Evolutionary conservation across 2,329 filamentous ascomycete genomes (phyloP), one percentile per base, ranked within the genome.

Genomic region (Cadophora luteo-olivacea): DNA sequence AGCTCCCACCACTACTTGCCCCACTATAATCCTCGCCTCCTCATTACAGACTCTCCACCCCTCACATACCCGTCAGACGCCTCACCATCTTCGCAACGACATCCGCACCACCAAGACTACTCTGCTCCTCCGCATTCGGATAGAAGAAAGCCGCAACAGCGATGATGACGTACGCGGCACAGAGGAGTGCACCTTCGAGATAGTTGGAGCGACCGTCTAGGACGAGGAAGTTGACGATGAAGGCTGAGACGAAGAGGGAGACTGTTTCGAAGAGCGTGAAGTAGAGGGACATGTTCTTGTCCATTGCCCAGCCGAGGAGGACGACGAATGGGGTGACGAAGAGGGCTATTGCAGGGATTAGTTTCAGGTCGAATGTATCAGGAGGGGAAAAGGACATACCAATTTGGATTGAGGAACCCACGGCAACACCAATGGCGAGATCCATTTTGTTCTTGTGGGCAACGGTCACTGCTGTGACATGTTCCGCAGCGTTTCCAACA

Each of bases 251-350:
- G 79, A 97, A 97, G 75, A 97, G 86, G 67, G 91, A 92, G 25
- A 96, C 91, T 0, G 93, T 97, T 85, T 97, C 93, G 80, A 97
- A 97, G 61, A 93, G 85, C 69, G 93, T 93, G 79, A 97, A 97
- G 82, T 95, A 94, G 41, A 97, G 84, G 33, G 91, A 87, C 89
- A 92, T 92, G n/a, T 89, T 84, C 69, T 86, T 86, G 69, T 84
- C 80, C 78, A 92, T 85, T 69, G 85, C 85, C 90, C 90, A 92
- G n/a, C 89, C 90, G 24, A 92, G 82, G 29, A 92, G 87, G 38
- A 92, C 90, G 38, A 92, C 85, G 22, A 92, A 81, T 0, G 90
- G 90, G 4, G 90, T 92, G 64, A 92, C 84, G 76, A 92, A 90
- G 8, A 92, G 82, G 16, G 90, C 82, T 77, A 57, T 22, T 33